Evolutionary conservation across 2,329 filamentous ascomycete species (phyloP).

Genomic region (Ophiostoma ips): DNA sequence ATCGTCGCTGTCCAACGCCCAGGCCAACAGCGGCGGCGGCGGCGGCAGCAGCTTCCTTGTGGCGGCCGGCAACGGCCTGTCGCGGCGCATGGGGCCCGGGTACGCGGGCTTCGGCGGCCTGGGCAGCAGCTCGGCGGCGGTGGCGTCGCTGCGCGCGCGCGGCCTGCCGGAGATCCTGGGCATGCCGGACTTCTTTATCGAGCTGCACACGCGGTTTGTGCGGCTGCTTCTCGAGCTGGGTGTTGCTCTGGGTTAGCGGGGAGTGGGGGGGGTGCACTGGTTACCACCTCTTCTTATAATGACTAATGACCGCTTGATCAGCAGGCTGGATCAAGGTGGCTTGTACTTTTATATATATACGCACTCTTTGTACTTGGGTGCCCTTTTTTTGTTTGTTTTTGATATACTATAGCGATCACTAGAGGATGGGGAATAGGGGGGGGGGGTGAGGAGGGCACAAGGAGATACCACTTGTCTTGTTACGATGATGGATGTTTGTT

Average conservation of each 20-base stretch:
- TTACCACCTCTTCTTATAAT: not conserved
- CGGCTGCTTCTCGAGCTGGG: conserved; percentile 46
- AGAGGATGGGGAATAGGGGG: too few species aligned
- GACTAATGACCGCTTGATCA: too few species aligned
- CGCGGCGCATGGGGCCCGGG: conserved; percentile 42
- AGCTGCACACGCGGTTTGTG: conserved; percentile 51
- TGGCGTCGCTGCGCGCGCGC: conserved; percentile 40
- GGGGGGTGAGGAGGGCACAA: too few species aligned
- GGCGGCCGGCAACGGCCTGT: conserved; percentile 38
- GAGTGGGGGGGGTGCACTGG: too few species aligned
- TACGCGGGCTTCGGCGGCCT: conserved; percentile 39
- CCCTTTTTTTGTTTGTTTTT: too few species aligned
- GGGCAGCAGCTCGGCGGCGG: conserved; percentile 31
- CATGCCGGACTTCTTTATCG: conserved; percentile 53
- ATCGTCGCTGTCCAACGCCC: conserved; percentile 17
- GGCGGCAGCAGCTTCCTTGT: conserved; percentile 41
- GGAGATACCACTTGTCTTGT: too few species aligned
- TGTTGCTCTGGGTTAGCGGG: conserved; percentile 29
- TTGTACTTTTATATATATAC: too few species aligned
- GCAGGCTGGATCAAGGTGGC: too few species aligned
- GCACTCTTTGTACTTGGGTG: too few species aligned
- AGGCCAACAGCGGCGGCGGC: conserved; percentile 16
- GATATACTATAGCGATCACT: too few species aligned
- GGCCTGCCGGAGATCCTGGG: conserved; percentile 53
- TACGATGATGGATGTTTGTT: too few species aligned